Conservation (phyloP, 192 early-diverging fungal genomes). For the Gamsiella multidivaricata region DNA sequence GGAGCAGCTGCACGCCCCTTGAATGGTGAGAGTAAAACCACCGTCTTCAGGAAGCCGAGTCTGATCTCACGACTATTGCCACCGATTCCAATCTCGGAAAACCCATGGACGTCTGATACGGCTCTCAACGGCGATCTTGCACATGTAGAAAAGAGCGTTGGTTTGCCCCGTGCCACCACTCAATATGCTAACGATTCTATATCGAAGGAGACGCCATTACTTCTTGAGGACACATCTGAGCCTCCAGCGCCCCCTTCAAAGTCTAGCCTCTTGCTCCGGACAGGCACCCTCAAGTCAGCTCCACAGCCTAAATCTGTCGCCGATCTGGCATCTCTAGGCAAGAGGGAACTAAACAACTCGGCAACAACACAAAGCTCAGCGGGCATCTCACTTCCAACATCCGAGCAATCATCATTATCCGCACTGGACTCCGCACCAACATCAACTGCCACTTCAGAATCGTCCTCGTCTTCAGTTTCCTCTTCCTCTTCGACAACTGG, state of each 20-base stretch:
- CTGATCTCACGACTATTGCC: conserved; percentile 28
- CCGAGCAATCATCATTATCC: not conserved
- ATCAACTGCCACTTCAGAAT: not conserved
- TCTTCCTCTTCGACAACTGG: not conserved
- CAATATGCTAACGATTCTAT: not conserved
- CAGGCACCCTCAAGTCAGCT: conserved; percentile 11
- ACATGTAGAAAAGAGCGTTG: not conserved
- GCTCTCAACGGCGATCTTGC: too few species aligned
- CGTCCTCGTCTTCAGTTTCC: not conserved
- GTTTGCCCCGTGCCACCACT: not conserved
- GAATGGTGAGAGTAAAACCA: not conserved
- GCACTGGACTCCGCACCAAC: not conserved
- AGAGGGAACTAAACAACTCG: not conserved
- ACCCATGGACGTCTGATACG: conserved; percentile 21
- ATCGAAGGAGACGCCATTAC: not conserved
- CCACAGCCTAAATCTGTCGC: not conserved
- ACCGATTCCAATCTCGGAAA: conserved; percentile 29
- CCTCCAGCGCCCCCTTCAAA: conserved; percentile 37
- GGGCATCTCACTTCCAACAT: not conserved
- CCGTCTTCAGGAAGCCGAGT: conserved; percentile 12
- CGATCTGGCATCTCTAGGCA: not conserved
- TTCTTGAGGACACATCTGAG: not conserved
- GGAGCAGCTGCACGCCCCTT: not conserved
- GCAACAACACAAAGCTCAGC: not conserved
- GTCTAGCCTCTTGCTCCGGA: conserved; percentile 19